These are phyloP conservation scores for Amanita exitialis DNA, from an alignment of 768 basidiomycete genomes.

Conservation along the genomic window DNA sequence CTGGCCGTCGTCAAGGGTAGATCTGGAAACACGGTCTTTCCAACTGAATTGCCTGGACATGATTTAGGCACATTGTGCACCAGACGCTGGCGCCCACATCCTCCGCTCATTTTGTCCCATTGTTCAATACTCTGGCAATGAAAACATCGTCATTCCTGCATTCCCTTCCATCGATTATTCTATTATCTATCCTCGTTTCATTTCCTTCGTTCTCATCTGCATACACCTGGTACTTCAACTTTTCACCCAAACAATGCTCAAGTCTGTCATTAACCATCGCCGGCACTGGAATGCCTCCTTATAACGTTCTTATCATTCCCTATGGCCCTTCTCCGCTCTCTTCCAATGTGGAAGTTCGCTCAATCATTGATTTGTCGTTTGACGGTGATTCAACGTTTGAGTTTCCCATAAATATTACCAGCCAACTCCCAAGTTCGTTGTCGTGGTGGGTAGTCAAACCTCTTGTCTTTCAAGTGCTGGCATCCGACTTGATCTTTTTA, in stretches of 20 bases:
- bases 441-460: slow-evolving; percentile 47
- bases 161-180: slow-evolving; percentile 3
- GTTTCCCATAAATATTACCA: slow-evolving; percentile 55
- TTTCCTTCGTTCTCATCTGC: slow-evolving; percentile 22
- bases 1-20: not conserved
- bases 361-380: slow-evolving; percentile 48
- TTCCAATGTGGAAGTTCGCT: slow-evolving; percentile 54
- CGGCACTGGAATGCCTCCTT: slow-evolving; percentile 57
- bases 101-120: not conserved
- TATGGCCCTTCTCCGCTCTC: slow-evolving; percentile 52
- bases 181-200: slow-evolving; percentile 14
- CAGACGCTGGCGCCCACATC: not conserved
- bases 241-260: slow-evolving; percentile 52
- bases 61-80: not conserved
- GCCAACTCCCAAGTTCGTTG: slow-evolving; percentile 62
- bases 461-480: slow-evolving; percentile 5
- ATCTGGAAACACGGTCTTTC: not conserved
- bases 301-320: slow-evolving; percentile 56
- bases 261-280: slow-evolving; percentile 47
- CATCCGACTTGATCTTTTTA: not conserved
- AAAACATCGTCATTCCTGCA: not conserved
- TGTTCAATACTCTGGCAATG: not conserved
- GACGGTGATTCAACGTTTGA: slow-evolving; percentile 26
- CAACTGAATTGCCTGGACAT: not conserved
- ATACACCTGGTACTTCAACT: slow-evolving; percentile 37